Conservation (phyloP, 106 monocot genomes). For the Narthecium ossifragum region DNA sequence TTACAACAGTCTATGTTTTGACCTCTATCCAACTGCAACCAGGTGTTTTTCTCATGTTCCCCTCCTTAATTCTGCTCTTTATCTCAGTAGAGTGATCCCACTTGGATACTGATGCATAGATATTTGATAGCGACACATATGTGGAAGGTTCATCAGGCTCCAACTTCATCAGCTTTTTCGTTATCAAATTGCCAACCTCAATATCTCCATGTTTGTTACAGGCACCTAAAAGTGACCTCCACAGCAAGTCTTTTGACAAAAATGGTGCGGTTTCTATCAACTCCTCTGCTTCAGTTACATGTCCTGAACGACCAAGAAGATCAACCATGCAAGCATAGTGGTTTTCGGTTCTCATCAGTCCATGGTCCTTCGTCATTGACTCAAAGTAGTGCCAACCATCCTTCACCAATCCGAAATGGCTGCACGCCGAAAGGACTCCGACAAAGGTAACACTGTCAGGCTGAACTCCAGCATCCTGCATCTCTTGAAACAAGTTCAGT, state of each 20-base stretch:
- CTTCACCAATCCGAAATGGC: constrained; percentile 26
- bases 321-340: constrained; percentile 35
- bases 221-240: constrained; percentile 25
- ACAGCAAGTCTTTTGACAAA: constrained; percentile 7
- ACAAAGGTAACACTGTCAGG: constrained; percentile 24
- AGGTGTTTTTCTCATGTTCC: constrained; percentile 13
- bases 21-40: constrained; percentile 21
- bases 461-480: constrained; percentile 4
- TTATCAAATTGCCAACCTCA: constrained; percentile 13
- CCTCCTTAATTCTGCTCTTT: constrained; percentile 15
- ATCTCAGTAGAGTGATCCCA: constrained; percentile 24
- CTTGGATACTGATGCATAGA: constrained; percentile 20
- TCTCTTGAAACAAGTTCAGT: constrained; percentile 12
- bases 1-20: neutral
- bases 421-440: too few species aligned
- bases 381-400: constrained; percentile 24
- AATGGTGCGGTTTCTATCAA: constrained; percentile 18
- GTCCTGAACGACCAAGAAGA: constrained; percentile 26
- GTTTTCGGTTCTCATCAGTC: constrained; percentile 14
- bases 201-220: constrained; percentile 18
- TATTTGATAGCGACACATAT: constrained; percentile 21
- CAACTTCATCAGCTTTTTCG: constrained; percentile 9
- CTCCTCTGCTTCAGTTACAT: constrained; percentile 23
- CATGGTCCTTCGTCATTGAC: constrained; percentile 9
- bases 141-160: constrained; percentile 20